Percentiles rank a stretch among this genome's conserved stretches.
Conservation (phyloP, 441 rosid species). For the Eutrema salsugineum region DNA sequence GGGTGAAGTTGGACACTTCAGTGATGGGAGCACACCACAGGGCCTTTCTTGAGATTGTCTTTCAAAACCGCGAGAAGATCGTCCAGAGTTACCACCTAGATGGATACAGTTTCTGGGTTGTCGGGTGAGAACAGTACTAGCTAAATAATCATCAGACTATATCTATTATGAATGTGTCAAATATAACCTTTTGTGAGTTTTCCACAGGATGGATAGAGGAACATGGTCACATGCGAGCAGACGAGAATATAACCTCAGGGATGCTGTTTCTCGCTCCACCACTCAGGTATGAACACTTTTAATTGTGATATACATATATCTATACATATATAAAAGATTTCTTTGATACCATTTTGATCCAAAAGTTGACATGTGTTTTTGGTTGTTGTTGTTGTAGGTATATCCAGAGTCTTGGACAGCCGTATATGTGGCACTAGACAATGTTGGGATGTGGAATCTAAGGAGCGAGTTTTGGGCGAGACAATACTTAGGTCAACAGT, state of each 20-base stretch:
- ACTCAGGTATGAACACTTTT: slow-evolving; percentile 38
- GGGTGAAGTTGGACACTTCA: slow-evolving; percentile 46
- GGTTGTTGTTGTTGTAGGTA: slow-evolving; percentile 37
- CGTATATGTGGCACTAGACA: slow-evolving; percentile 55
- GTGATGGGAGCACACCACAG: slow-evolving; percentile 63
- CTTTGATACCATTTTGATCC: not conserved
- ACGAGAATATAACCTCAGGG: slow-evolving; percentile 53
- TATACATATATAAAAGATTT: not conserved
- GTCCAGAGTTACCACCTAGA: slow-evolving; percentile 69
- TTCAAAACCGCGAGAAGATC: slow-evolving; percentile 53
- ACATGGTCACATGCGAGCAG: slow-evolving; percentile 49
- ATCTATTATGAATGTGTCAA: not conserved
- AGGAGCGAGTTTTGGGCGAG: slow-evolving; percentile 65
- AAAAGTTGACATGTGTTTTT: not conserved
- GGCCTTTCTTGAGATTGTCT: slow-evolving; percentile 55
- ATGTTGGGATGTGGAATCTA: slow-evolving; percentile 77
- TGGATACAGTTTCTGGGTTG: slow-evolving; percentile 69
- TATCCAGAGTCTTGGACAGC: slow-evolving; percentile 79
- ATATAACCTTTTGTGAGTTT: not conserved
- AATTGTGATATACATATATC: not conserved
- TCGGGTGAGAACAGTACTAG: slow-evolving; percentile 53
- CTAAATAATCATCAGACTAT: not conserved
- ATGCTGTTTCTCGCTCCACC: slow-evolving; percentile 60
- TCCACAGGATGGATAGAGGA: slow-evolving; percentile 57
- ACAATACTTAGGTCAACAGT: slow-evolving; percentile 70